A percentile compares a stretch with the other conserved stretches of the same genome.
These are phyloP conservation scores for Bipolaris zeicola DNA, from an alignment of 2,329 filamentous ascomycete genomes.

Conservation along the genomic window DNA sequence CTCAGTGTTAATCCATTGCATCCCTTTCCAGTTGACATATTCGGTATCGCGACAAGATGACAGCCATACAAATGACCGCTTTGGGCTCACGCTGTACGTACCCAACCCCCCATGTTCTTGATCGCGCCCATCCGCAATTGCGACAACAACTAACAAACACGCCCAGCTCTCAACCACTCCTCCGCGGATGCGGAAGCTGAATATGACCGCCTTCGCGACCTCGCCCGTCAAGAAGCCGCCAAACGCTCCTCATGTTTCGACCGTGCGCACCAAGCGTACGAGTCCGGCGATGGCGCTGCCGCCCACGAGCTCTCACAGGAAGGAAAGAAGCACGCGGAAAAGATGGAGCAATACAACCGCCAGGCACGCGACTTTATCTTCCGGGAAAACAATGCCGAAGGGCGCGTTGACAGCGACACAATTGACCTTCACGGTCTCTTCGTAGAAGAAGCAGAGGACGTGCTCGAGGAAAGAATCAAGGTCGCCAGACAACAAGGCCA, in stretches of 20 bases:
- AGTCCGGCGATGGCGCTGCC: constrained; percentile 77
- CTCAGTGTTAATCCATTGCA: constrained; percentile 12
- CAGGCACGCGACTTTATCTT: constrained; percentile 95
- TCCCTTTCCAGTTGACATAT: constrained; percentile 3
- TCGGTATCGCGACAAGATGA: constrained; percentile 28
- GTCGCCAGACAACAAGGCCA: constrained; percentile 76
- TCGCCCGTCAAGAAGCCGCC: constrained; percentile 78
- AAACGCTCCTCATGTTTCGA: constrained; percentile 81
- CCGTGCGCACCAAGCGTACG: constrained; percentile 73
- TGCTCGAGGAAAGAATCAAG: constrained; percentile 83
- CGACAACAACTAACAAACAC: constrained; percentile 5
- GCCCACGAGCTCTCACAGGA: constrained; percentile 85
- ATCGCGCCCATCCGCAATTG: neutral
- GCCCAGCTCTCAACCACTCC: constrained; percentile 44
- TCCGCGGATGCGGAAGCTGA: constrained; percentile 67
- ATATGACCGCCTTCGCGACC: constrained; percentile 86
- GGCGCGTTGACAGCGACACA: constrained; percentile 75
- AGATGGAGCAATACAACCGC: constrained; percentile 87
- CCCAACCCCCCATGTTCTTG: neutral
- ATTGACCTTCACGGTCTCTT: constrained; percentile 95
- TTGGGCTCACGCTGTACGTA: constrained; percentile 45
- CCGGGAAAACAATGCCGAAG: constrained; percentile 85
- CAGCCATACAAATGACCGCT: constrained; percentile 43
- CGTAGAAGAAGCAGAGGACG: constrained; percentile 92
- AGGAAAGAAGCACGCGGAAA: constrained; percentile 80